Conservation (phyloP, 108 stramenopile genomes). For the Nitzschia putrida region DNA sequence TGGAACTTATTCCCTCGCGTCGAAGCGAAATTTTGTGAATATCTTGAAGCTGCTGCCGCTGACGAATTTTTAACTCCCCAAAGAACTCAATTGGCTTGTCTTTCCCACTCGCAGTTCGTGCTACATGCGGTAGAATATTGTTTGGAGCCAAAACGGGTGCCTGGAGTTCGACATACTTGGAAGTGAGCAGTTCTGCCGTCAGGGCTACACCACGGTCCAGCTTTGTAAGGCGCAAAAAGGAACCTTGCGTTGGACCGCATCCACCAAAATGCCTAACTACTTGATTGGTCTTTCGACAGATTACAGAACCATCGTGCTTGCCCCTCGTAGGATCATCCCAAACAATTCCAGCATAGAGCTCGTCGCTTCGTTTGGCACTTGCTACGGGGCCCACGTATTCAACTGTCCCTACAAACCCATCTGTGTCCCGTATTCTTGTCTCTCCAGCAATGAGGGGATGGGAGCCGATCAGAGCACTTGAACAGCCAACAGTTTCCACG, state of each 20-base stretch:
- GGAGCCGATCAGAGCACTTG: too few species aligned
- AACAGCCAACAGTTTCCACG: too few species aligned
- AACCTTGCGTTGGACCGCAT: constrained; percentile 60
- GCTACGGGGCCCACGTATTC: constrained; percentile 87
- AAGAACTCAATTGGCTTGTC: constrained; percentile 83
- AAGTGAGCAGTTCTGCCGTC: constrained; percentile 46
- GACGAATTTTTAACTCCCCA: constrained; percentile 78
- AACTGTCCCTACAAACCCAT: constrained; percentile 84
- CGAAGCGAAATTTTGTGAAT: constrained; percentile 74
- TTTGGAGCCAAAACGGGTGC: constrained; percentile 79
- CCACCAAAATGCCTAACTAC: constrained; percentile 80
- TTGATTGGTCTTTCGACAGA: constrained; percentile 68
- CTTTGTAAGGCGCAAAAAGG: constrained; percentile 62
- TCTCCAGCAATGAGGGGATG: constrained; percentile 19
- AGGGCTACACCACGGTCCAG: constrained; percentile 68
- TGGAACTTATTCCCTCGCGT: constrained; percentile 64
- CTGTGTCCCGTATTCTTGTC: constrained; percentile 77
- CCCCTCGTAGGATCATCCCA: constrained; percentile 87
- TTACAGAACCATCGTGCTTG: constrained; percentile 87
- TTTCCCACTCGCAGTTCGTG: constrained; percentile 68
- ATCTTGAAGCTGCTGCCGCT: constrained; percentile 71
- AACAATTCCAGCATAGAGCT: constrained; percentile 81
- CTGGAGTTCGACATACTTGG: constrained; percentile 69
- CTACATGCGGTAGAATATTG: constrained; percentile 78
- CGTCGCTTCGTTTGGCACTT: constrained; percentile 72